These are phyloP conservation scores for Halophytophthora polymorphica DNA, from an alignment of 352 stramenopile genomes.

Conservation along the genomic window DNA sequence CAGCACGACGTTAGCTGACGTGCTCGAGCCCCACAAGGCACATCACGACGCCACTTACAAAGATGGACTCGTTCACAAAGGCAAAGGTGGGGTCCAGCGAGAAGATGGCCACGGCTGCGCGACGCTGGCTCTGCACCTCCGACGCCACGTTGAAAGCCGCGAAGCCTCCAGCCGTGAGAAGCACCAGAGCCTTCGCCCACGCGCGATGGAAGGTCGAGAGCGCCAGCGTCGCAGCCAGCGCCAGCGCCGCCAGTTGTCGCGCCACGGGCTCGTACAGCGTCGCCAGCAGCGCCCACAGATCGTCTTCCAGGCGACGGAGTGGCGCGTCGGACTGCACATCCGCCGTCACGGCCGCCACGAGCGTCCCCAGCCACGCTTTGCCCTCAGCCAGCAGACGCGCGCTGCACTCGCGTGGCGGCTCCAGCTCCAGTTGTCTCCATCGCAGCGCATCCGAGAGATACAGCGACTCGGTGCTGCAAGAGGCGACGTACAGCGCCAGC, in stretches of 20 bases:
- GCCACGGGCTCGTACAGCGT: conserved; percentile 25
- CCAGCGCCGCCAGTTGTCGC: conserved; percentile 14
- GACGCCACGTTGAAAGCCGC: conserved; percentile 29
- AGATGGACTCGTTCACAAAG: conserved; percentile 81
- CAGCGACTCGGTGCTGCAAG: conserved; percentile 20
- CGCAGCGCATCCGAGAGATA: conserved; percentile 4
- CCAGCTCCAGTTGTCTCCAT: conserved; percentile 25
- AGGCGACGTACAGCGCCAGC: conserved; percentile 21
- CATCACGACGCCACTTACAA: conserved; percentile 37
- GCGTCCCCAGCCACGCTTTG: conserved; percentile 3
- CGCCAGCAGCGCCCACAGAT: conserved; percentile 26
- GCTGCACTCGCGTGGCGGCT: conserved; percentile 20
- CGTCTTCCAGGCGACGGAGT: conserved; percentile 23
- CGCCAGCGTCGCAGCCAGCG: conserved; percentile 14
- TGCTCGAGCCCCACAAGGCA: too few species aligned
- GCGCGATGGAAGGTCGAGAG: conserved; percentile 54
- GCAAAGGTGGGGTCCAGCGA: conserved; percentile 73
- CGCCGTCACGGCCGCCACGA: conserved; percentile 12
- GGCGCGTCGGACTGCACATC: conserved; percentile 6
- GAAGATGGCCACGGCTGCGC: conserved; percentile 54
- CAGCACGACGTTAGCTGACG: too few species aligned
- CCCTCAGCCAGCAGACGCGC: conserved; percentile 19
- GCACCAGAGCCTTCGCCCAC: conserved; percentile 59
- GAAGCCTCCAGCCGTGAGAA: conserved; percentile 26
- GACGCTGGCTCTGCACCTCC: conserved; percentile 49